These are phyloP conservation scores for Truncatella angustata DNA, from an alignment of 2,329 filamentous ascomycete genomes.

Conservation along the genomic window DNA sequence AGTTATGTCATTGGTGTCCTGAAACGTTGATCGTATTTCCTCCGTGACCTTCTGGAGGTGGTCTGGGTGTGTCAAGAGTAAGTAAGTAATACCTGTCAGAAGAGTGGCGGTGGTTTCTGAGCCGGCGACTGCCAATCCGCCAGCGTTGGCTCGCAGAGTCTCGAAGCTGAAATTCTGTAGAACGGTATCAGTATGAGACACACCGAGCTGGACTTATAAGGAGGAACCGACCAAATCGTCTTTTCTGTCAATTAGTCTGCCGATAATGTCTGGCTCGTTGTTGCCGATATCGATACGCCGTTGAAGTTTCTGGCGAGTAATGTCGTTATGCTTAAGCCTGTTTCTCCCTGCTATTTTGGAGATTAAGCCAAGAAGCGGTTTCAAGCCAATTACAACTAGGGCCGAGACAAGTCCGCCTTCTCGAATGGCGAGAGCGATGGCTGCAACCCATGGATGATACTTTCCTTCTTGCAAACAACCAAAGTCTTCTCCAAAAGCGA, in stretches of 20 bases:
- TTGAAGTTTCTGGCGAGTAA: slow-evolving; percentile 18
- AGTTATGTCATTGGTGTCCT: slow-evolving; percentile 24
- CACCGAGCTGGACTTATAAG: no score
- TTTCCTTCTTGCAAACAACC: slow-evolving; percentile 15
- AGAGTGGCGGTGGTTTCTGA: slow-evolving; percentile 50
- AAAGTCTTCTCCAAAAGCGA: slow-evolving; percentile 19
- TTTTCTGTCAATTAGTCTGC: slow-evolving; percentile 26
- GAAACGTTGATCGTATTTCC: slow-evolving; percentile 33
- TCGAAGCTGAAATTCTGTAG: not conserved
- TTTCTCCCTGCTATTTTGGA: not conserved
- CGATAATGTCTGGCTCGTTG: slow-evolving; percentile 30
- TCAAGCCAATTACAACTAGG: not conserved
- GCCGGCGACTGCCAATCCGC: slow-evolving; percentile 33
- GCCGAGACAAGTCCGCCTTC: not conserved
- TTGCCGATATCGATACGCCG: slow-evolving; percentile 25
- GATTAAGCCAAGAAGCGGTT: not conserved
- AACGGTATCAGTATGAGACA: slow-evolving; percentile 25
- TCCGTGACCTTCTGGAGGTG: slow-evolving; percentile 17
- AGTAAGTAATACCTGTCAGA: slow-evolving; percentile 36
- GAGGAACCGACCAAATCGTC: slow-evolving; percentile 21
- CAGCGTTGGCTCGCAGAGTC: not conserved
- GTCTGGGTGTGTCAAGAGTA: slow-evolving; percentile 23
- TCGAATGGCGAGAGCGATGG: not conserved
- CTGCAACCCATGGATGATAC: not conserved
- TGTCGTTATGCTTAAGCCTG: not conserved